These are phyloP conservation scores for Microstegium vimineum DNA, from an alignment of 176 grass and related monocot species.

Conservation along the genomic window DNA sequence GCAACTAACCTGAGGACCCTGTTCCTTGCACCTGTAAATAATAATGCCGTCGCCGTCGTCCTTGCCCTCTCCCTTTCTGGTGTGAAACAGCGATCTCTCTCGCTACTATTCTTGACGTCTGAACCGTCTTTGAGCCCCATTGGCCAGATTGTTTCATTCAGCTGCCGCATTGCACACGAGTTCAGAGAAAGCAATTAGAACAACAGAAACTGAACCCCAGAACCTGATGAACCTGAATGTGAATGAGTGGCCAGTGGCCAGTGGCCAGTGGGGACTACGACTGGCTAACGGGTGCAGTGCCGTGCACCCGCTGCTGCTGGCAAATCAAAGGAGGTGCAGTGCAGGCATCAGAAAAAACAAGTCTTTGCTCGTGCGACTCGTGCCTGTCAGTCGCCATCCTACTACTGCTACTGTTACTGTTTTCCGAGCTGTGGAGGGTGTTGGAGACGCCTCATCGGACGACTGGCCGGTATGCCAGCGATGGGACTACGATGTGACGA, in stretches of 20 bases:
- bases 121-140: neutral
- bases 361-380: neutral
- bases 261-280: too few species aligned
- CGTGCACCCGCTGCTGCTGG: neutral
- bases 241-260: neutral
- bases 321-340: neutral
- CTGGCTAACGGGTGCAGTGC: neutral
- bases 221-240: neutral
- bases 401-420: neutral
- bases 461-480: neutral
- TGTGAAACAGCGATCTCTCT: neutral
- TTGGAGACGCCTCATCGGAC: neutral
- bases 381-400: neutral
- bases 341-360: neutral
- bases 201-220: neutral
- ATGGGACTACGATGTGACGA: too few species aligned
- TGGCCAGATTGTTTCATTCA: too few species aligned
- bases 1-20: neutral
- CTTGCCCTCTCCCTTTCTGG: neutral
- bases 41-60: neutral
- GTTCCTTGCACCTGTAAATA: constrained; percentile 4
- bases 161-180: neutral
- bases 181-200: neutral
- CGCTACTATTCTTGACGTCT: neutral
- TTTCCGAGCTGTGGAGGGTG: neutral